Conservation (phyloP, 1,284 basidiomycete species). For the Cryptococcus maquisensis region DNA sequence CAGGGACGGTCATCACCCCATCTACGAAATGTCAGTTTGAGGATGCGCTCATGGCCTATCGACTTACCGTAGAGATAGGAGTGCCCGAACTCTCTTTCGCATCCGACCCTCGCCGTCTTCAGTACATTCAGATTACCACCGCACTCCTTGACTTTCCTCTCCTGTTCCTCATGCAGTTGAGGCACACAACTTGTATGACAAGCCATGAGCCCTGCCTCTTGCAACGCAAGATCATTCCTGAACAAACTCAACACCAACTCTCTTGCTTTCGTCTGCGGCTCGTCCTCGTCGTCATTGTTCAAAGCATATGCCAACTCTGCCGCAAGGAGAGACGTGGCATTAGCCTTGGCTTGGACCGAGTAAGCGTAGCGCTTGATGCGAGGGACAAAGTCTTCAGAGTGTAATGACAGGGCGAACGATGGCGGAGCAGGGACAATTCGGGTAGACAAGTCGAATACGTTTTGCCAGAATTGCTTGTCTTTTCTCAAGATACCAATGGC, state of each 20-base stretch:
- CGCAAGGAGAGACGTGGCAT: constrained; percentile 33
- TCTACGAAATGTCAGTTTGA: constrained; percentile 17
- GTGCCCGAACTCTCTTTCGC: constrained; percentile 73
- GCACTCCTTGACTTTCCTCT: constrained; percentile 19
- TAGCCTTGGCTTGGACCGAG: constrained; percentile 50
- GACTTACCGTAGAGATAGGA: constrained; percentile 63
- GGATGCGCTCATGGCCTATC: neutral
- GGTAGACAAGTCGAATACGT: constrained; percentile 31
- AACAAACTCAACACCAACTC: constrained; percentile 36
- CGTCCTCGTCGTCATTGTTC: constrained; percentile 22
- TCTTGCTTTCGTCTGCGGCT: constrained; percentile 29
- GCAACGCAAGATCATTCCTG: constrained; percentile 37
- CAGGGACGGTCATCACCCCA: constrained; percentile 23
- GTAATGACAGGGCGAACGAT: constrained; percentile 31
- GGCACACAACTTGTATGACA: constrained; percentile 35
- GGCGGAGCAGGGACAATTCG: constrained; percentile 35
- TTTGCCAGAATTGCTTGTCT: constrained; percentile 34
- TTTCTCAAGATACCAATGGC: constrained; percentile 23
- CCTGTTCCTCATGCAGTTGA: constrained; percentile 35
- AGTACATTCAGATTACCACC: constrained; percentile 49
- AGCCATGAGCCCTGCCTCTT: constrained; percentile 29
- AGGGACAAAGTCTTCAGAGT: constrained; percentile 36
- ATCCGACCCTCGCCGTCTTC: constrained; percentile 59
- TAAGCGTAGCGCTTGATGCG: constrained; percentile 58
- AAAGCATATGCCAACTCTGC: constrained; percentile 31